A percentile compares a stretch with the other conserved stretches of the same genome.
phyloP scores from a whole-genome alignment of 306 rosid genomes.

The Trifolium dubium region DNA sequence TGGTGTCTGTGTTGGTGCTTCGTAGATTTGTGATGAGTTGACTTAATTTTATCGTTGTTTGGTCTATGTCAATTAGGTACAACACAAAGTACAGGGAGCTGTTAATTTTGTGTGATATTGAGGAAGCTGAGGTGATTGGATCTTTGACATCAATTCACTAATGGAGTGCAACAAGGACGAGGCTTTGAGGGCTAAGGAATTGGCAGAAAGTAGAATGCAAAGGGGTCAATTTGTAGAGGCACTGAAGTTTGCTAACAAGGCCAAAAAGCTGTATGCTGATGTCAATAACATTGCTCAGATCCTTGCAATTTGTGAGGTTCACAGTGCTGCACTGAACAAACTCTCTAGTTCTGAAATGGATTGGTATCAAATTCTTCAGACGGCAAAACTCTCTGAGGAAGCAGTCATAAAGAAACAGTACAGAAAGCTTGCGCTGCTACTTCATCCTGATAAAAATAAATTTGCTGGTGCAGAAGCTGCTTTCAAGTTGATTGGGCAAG shows the following conservation, averaged over 20 bases:
- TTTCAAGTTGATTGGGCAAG: slow-evolving; percentile 86
- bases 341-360: slow-evolving; percentile 54
- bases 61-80: slow-evolving; percentile 44
- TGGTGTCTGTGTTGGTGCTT: neutral
- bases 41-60: slow-evolving; percentile 23
- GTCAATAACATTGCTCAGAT: slow-evolving; percentile 69
- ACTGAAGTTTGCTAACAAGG: slow-evolving; percentile 66
- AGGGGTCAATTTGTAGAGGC: slow-evolving; percentile 72
- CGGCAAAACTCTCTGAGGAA: slow-evolving; percentile 53
- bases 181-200: slow-evolving; percentile 72
- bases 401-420: slow-evolving; percentile 68
- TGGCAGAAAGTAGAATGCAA: slow-evolving; percentile 74
- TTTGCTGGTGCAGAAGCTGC: slow-evolving; percentile 95
- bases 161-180: slow-evolving; percentile 98
- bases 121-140: slow-evolving; percentile 33
- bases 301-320: slow-evolving; percentile 71
- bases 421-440: slow-evolving; percentile 77
- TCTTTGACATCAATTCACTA: slow-evolving; percentile 35
- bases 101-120: neutral
- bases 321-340: slow-evolving; percentile 61
- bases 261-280: slow-evolving; percentile 62
- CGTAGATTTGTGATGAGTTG: neutral
- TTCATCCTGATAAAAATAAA: slow-evolving; percentile 94
- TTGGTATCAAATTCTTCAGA: slow-evolving; percentile 81
- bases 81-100: slow-evolving; percentile 10